Conservation (phyloP, 139 green algal genomes). For the Micromonas pusilla region DNA sequence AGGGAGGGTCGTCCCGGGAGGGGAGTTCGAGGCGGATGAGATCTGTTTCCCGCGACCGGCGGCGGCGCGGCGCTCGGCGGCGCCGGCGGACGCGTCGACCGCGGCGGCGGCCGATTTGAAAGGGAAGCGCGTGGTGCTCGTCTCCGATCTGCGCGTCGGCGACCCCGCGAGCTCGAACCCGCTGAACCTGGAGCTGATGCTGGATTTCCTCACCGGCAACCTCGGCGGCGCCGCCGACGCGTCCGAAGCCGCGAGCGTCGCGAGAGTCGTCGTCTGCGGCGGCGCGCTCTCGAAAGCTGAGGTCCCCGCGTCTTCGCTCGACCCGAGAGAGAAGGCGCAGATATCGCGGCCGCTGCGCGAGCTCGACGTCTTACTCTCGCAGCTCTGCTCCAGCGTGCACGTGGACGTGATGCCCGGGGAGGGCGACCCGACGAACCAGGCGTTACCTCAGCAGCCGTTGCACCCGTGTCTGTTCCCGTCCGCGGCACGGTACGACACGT, state of each 20-base stretch:
- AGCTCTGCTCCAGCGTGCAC: constrained; percentile 52
- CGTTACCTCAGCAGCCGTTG: constrained; percentile 93
- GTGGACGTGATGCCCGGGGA: constrained; percentile 93
- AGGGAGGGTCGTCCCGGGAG: constrained; percentile 42
- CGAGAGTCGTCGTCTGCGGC: constrained; percentile 66
- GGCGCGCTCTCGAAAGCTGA: constrained; percentile 30
- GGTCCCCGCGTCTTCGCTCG: neutral
- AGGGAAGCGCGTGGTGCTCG: constrained; percentile 56
- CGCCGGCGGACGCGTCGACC: neutral
- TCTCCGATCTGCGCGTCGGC: constrained; percentile 82
- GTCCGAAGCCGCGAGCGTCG: constrained; percentile 35
- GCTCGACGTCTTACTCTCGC: constrained; percentile 34
- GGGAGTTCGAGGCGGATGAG: constrained; percentile 36
- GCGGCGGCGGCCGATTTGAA: neutral
- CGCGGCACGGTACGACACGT: constrained; percentile 41
- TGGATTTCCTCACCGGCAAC: constrained; percentile 76
- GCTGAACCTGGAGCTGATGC: constrained; percentile 52
- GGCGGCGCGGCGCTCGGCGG: neutral
- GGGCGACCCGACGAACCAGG: constrained; percentile 79
- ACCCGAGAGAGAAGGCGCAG: neutral
- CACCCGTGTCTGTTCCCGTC: constrained; percentile 77
- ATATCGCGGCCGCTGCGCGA: constrained; percentile 21
- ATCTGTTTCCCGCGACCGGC: constrained; percentile 19
- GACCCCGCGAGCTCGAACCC: constrained; percentile 23
- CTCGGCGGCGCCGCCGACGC: constrained; percentile 59